Percentiles rank a stretch among this genome's conserved stretches.
phyloP scores from a whole-genome alignment of 2,329 filamentous ascomycete species.

The Aureobasidium sp. region DNA sequence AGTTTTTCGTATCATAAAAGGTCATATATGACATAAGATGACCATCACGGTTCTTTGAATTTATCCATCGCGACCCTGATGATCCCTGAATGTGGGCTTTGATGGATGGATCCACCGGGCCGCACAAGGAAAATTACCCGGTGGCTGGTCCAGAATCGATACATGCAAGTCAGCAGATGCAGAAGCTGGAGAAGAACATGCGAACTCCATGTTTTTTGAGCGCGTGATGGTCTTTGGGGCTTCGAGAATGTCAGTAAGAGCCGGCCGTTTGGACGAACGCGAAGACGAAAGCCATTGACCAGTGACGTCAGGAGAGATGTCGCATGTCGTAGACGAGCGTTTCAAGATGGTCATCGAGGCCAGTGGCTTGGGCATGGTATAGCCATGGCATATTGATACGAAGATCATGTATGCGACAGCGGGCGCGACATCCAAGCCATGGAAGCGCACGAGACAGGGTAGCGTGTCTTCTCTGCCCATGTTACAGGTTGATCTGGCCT shows the following conservation, averaged over 20 bases:
- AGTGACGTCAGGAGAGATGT: not conserved
- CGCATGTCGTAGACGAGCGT: not conserved
- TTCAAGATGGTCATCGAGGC: not conserved
- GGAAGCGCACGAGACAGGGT: not conserved
- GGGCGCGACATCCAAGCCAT: not conserved
- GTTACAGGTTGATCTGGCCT: not conserved
- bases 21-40: conserved; percentile 7
- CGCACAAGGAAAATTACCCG: not conserved
- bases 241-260: not conserved
- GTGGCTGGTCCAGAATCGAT: not conserved
- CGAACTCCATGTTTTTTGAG: not conserved
- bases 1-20: not conserved
- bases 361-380: not conserved
- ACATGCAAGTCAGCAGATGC: conserved; percentile 1
- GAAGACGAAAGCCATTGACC: not conserved
- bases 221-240: not conserved
- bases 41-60: conserved; percentile 1
- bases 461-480: not conserved
- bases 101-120: not conserved
- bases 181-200: not conserved
- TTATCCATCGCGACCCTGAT: conserved; percentile 4
- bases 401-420: not conserved
- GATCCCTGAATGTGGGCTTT: not conserved
- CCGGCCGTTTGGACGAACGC: not conserved
- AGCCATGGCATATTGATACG: not conserved